Evolutionary conservation across 768 basidiomycete species (phyloP), one percentile per base, ranked within the genome.

Genomic region (Lactarius sp.): DNA sequence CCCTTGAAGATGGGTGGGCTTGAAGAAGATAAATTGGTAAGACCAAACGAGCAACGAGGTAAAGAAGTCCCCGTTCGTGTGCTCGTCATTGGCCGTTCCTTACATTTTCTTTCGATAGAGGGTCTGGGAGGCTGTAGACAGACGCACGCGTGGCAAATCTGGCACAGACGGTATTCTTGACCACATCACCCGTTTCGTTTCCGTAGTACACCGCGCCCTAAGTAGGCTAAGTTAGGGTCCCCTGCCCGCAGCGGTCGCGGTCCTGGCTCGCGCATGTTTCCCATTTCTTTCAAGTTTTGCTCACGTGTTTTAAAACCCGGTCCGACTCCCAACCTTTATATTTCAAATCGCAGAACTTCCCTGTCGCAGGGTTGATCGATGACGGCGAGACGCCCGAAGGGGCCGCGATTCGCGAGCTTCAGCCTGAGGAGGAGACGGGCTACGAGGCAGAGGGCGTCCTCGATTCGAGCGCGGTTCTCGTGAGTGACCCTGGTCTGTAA

Each of bases 401-500:
- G 16, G 83, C 93, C 1, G 95, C 94, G 1, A 79, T 94, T 42
- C 84, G 96, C 22, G 96, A 98, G 73, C 81, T 98, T 14, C 81
- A 86, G n/a, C n/a, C n/a, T n/a, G n/a, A n/a, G 70, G 96, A 98
- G 75, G 96, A 98, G 74, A 97, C 95, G 2, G 95, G 95, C 4
- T 96, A 84, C 75, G 84, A 81, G 57, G 88, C 87, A 2, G 77
- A 81, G 56, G 73, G 78, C 55, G 78, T 94, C 36, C 70, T 88
- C 37, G 83, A 92, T 64, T 77, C 80, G 2, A 83, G 85, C 8
- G 84, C 86, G 4, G 68, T 85, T 27, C 71, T 87, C 27, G 87
- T 88, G 41, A 76, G 73, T 64, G 90, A 93, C 71, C 90, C 91
- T 66, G 92, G 89, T 89, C 37, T 22, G 47, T 56, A n/a, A n/a